Base-by-base conservation (phyloP, 306 rosid genomes). In the Cucurbita ficifolia region DNA sequence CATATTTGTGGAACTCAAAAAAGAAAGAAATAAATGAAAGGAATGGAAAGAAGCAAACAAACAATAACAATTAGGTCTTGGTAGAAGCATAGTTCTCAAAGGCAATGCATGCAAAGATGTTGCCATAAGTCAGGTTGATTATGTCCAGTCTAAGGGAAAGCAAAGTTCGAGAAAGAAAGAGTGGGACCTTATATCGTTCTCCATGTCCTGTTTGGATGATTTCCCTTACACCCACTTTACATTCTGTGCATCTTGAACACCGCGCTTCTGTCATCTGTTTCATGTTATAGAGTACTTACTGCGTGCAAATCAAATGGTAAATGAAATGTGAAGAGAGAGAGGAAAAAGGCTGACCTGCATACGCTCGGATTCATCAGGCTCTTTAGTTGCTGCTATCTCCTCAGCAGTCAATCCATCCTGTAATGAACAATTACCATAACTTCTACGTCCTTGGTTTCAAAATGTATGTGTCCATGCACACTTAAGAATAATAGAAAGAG, bases 221-320 rank as follows among this genome's bases (percentile, higher is more conserved):
- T 48, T 91, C 91, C 79, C 90, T 87, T 55, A 95, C 78, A 29
- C 97, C 96, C 39, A 95, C 99, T 79, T 89, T 95, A 72, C 50
- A 73, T 62, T 85, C 96, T 42, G 45, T 76, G 81, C 99, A 95
- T 84, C 86, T 85, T 74, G 91, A 72, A 87, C 97, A 95, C 76
- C 96, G 97, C 57, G 90, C 90, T 80, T 89, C 92, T 6, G 93
- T 91, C 97, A 95, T 95, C 99, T 95, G 85, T 58, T 77, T 79
- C 80, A 73, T 43, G 19, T 72, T 75, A 40, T 51, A 80, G 51
- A 75, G 75, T 70, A 19, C 57, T 82, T 68, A 74, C 45, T 76
- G 65, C 36, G 73, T 72, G 61, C 52, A 54, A 67, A 72, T 14
- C 8, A 38, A 73, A 75, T 68, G 36, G 53, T 53, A 10, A 18